These are phyloP conservation scores for Neurospora africana DNA, from an alignment of 495 filamentous ascomycete species.

Conservation along the genomic window DNA sequence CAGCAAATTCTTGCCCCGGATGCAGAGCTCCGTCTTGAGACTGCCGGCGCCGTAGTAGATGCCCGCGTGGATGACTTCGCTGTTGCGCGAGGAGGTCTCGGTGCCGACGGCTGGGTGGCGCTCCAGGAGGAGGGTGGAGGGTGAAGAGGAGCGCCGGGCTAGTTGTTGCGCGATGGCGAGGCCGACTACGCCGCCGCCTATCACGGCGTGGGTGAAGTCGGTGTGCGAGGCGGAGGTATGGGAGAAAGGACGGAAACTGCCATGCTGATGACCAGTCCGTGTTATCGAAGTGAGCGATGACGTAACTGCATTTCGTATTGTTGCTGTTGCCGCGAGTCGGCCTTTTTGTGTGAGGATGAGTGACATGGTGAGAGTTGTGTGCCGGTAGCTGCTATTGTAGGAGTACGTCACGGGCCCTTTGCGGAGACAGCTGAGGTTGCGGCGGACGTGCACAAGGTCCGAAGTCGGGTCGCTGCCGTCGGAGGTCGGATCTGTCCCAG, in stretches of 20 bases:
- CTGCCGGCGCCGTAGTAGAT: slow-evolving; percentile 74
- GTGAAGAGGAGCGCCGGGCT: slow-evolving; percentile 38
- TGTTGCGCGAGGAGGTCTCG: slow-evolving; percentile 89
- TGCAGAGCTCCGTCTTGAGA: slow-evolving; percentile 78
- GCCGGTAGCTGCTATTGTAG: neutral
- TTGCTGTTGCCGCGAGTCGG: neutral
- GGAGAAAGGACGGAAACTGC: slow-evolving; percentile 16
- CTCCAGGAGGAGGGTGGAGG: slow-evolving; percentile 72
- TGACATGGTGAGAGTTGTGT: neutral
- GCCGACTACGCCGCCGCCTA: slow-evolving; percentile 86
- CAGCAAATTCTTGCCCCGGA: slow-evolving; percentile 61
- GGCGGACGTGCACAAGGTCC: neutral
- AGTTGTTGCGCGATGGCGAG: slow-evolving; percentile 76
- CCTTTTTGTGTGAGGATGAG: neutral
- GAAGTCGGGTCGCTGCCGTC: neutral
- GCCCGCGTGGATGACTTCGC: slow-evolving; percentile 93
- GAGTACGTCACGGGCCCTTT: neutral
- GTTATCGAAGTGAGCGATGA: neutral
- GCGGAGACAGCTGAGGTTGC: neutral
- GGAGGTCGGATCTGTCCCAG: neutral
- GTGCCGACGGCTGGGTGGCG: slow-evolving; percentile 66
- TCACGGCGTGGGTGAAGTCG: slow-evolving; percentile 81
- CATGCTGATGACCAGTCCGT: neutral
- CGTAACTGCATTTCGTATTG: neutral
- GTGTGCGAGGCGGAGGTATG: slow-evolving; percentile 28